Percentiles rank a stretch among this genome's conserved stretches.
phyloP scores from a whole-genome alignment of 495 filamentous ascomycete species.

The Bryoglossum gracile region DNA sequence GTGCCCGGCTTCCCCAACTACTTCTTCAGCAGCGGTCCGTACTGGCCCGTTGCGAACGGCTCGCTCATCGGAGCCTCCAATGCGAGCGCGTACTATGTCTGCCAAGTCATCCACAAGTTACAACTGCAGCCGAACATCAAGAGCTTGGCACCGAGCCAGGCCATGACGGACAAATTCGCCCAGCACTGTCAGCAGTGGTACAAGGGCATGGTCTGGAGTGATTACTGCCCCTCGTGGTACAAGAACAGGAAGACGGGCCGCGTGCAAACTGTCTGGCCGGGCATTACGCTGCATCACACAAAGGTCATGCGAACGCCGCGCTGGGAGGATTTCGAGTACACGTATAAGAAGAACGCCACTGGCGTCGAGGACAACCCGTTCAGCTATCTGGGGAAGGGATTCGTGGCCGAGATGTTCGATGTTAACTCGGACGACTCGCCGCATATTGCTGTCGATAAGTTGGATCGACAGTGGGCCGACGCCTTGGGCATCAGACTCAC shows the following conservation, averaged over 20 bases:
- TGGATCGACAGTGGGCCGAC: not conserved
- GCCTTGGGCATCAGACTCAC: not conserved
- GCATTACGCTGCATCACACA: not conserved
- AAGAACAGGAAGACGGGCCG: not conserved
- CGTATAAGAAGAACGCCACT: not conserved
- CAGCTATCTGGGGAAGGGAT: not conserved
- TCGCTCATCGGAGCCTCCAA: not conserved
- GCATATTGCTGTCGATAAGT: not conserved
- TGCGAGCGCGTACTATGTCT: not conserved
- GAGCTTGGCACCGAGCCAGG: not conserved
- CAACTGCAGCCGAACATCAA: not conserved
- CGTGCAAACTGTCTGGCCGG: not conserved
- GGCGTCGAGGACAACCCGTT: not conserved
- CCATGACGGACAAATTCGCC: not conserved
- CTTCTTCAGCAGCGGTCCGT: not conserved
- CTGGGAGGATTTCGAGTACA: not conserved
- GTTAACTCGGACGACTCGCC: not conserved
- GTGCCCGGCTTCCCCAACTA: not conserved
- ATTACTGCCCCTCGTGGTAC: not conserved
- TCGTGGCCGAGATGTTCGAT: not conserved
- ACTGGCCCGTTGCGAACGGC: not conserved
- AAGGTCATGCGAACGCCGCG: not conserved
- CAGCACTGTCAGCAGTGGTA: not conserved
- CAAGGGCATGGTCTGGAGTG: not conserved
- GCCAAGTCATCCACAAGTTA: not conserved